Base-by-base conservation (phyloP, 1,284 basidiomycete species). In the Phylloporus sp. region DNA sequence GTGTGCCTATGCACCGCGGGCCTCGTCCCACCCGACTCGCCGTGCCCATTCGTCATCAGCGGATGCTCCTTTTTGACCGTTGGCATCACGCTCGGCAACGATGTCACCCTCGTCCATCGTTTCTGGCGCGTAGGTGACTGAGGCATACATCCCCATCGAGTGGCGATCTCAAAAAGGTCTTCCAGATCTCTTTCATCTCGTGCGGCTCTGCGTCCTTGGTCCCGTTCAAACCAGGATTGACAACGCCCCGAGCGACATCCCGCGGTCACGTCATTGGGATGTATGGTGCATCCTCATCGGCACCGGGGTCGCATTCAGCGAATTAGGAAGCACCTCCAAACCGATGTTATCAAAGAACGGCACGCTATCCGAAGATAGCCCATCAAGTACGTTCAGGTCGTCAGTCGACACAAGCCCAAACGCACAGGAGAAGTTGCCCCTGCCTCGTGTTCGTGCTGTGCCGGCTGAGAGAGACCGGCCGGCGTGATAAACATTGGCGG, bases 321-420 rank as follows among this genome's bases (percentile, higher is more conserved):
- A 85, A 55, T 78, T 74, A 14, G 72, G 74, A 27, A 72, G 59
- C 19, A 72, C 64, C 14, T 78, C 69, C 57, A 81, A 68, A 73
- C 68, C 72, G 1, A 80, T 66, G 35, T 78, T 76, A 53, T 83
- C 85, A 76, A 92, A 92, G 82, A 92, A 92, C 0, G 90, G 86
- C 20, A 83, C 83, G 4, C 84, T 85, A 67, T 89, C 88, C 20
- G 75, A 77, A 32, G 87, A 79, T 56, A 91, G 81, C 2, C 88
- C 87, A 0, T 89, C 88, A 41, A 91, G 81, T 14, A 89, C 88
- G 66, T 85, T 85, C 4, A 88, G 86, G 73, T 92, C 91, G 68
- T 92, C 91, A 62, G 92, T 83, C 29, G 86, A 87, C 89, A 93
- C 87, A 63, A 90, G 83, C 10, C 90, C 91, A 75, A 93, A 92